Evolutionary conservation across 352 stramenopile species (phyloP).

Genomic region (Bremia lactucae): DNA sequence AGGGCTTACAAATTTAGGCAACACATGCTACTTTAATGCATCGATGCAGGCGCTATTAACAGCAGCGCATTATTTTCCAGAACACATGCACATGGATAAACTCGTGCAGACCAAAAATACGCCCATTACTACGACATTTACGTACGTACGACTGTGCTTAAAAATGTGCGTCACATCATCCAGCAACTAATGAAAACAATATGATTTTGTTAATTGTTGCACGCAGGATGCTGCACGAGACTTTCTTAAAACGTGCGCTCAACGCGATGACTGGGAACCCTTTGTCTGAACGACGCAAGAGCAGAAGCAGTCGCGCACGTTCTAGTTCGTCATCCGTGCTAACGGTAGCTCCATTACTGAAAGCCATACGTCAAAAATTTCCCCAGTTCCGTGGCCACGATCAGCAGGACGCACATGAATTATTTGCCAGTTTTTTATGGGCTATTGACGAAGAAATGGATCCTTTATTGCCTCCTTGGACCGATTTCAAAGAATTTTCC

Average conservation of each 20-base stretch:
- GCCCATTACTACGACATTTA: conserved; percentile 84
- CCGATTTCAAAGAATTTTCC: conserved; percentile 5
- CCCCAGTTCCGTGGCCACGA: conserved; percentile 88
- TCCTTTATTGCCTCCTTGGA: conserved; percentile 14
- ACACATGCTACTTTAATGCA: conserved; percentile 91
- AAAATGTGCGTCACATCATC: too few species aligned
- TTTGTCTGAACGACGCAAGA: conserved; percentile 11
- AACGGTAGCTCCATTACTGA: conserved; percentile 49
- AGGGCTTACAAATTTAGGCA: conserved; percentile 85
- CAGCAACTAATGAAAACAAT: background rate
- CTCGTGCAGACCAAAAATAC: conserved; percentile 49
- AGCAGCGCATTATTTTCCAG: conserved; percentile 66
- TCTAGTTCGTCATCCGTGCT: conserved; percentile 33
- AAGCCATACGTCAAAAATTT: conserved; percentile 75
- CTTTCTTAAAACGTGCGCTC: conserved; percentile 39
- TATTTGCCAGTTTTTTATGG: conserved; percentile 90
- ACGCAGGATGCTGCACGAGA: conserved; percentile 46
- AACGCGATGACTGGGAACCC: conserved; percentile 15
- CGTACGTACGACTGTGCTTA: conserved; percentile 34
- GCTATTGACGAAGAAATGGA: conserved; percentile 68
- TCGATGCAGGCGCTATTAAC: conserved; percentile 86
- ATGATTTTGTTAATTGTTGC: too few species aligned
- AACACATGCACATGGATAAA: conserved; percentile 36
- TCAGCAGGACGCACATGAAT: conserved; percentile 96
- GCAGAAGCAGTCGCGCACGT: conserved; percentile 11